A percentile compares a stretch with the other conserved stretches of the same genome.
Conservation (phyloP, 164 flowering plant species). For the Piper longum region DNA sequence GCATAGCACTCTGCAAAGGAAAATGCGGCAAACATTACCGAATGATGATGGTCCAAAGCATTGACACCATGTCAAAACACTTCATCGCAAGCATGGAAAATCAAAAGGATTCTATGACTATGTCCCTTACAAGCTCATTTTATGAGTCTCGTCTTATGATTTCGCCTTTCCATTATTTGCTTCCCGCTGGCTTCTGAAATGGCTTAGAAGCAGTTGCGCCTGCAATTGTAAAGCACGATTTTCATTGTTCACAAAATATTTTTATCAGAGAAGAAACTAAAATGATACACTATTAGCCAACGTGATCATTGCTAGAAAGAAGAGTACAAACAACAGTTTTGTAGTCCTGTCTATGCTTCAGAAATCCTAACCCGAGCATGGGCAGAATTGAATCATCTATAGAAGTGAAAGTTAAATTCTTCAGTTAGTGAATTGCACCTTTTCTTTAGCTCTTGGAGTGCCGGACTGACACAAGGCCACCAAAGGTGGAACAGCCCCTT, state of each 20-base stretch:
- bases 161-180: not conserved
- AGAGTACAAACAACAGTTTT: no score
- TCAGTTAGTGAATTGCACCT: slow-evolving; percentile 25
- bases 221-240: not conserved
- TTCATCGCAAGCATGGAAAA: no score
- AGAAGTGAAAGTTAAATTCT: not conserved
- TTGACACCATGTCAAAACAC: no score
- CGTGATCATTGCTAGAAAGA: not conserved
- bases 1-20: no score
- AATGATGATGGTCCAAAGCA: no score
- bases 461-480: slow-evolving; percentile 85
- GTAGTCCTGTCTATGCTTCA: no score
- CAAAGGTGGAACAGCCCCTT: slow-evolving; percentile 93
- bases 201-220: not conserved
- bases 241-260: not conserved
- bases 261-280: not conserved
- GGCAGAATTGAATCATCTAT: not conserved
- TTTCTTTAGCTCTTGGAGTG: slow-evolving; percentile 77
- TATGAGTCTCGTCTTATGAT: not conserved
- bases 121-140: no score
- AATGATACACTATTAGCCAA: not conserved
- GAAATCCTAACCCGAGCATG: not conserved
- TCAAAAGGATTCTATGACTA: no score
- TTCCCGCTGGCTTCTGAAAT: slow-evolving; percentile 1
- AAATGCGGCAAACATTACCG: no score